These are phyloP conservation scores for Phylloporus scabripes DNA, from an alignment of 768 basidiomycete species.

Conservation along the genomic window DNA sequence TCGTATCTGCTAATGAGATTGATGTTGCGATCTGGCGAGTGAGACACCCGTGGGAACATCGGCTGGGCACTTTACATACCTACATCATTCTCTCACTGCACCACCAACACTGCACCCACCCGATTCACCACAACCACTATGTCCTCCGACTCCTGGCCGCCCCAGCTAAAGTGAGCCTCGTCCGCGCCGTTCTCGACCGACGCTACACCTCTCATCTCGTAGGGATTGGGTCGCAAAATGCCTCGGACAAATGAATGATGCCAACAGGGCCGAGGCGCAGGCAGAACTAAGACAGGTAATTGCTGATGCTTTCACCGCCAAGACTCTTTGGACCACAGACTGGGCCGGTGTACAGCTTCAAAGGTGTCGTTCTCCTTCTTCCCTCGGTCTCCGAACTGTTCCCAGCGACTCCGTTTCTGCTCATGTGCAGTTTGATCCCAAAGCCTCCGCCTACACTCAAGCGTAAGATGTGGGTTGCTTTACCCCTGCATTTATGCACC, in stretches of 20 bases:
- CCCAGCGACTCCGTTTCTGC: constrained; percentile 17
- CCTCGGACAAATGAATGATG: constrained; percentile 84
- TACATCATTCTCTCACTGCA: background rate
- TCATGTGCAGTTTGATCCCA: constrained; percentile 47
- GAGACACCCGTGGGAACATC: constrained; percentile 1
- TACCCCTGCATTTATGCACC: background rate
- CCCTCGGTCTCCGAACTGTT: constrained; percentile 6
- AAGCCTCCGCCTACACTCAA: constrained; percentile 57
- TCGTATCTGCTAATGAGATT: constrained; percentile 23
- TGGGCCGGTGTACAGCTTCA: constrained; percentile 86
- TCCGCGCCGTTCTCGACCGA: background rate
- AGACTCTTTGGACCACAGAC: constrained; percentile 88
- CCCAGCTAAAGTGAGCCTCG: constrained; percentile 60
- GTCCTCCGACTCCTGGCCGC: constrained; percentile 80
- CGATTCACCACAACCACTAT: constrained; percentile 41
- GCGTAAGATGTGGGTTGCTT: constrained; percentile 57
- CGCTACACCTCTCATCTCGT: constrained; percentile 14
- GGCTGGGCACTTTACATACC: constrained; percentile 1
- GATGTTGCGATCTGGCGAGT: background rate
- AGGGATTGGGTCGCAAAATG: constrained; percentile 97
- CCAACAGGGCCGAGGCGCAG: constrained; percentile 83
- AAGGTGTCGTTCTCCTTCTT: constrained; percentile 45
- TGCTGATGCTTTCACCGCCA: constrained; percentile 81
- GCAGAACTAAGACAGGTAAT: constrained; percentile 96
- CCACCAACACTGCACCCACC: background rate